These are phyloP conservation scores for Chlorociboria aeruginascens DNA, from an alignment of 495 filamentous ascomycete genomes.

Conservation along the genomic window DNA sequence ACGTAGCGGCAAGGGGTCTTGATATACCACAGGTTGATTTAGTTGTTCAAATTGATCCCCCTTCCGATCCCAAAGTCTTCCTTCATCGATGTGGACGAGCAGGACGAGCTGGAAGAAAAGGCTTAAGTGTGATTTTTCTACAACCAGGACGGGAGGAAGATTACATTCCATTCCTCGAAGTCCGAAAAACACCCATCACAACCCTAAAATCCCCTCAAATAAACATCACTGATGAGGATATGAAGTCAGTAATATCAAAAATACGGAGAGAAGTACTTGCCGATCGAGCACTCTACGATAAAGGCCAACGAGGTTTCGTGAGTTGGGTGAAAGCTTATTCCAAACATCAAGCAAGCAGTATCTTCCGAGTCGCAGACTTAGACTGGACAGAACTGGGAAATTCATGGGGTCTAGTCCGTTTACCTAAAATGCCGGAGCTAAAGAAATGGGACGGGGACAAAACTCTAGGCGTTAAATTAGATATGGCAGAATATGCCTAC, in stretches of 20 bases:
- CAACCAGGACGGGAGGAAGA: conserved; percentile 76
- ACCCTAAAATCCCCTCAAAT: conserved; percentile 40
- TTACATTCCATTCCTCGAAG: conserved; percentile 75
- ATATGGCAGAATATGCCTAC: conserved; percentile 50
- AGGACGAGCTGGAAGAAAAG: conserved; percentile 75
- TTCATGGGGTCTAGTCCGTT: conserved; percentile 70
- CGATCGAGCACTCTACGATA: conserved; percentile 80
- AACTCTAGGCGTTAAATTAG: conserved; percentile 46
- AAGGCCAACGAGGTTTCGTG: conserved; percentile 81
- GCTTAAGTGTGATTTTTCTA: conserved; percentile 74
- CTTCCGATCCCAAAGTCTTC: conserved; percentile 86
- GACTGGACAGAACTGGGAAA: conserved; percentile 73
- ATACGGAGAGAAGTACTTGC: conserved; percentile 50
- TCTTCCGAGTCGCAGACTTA: conserved; percentile 73
- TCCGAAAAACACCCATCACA: conserved; percentile 78
- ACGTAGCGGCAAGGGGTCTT: conserved; percentile 72
- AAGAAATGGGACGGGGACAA: conserved; percentile 54
- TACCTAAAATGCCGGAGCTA: conserved; percentile 93
- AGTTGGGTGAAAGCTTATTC: conserved; percentile 84
- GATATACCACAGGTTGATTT: conserved; percentile 94
- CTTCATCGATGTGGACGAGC: conserved; percentile 91
- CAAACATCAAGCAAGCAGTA: conserved; percentile 82
- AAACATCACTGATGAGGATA: conserved; percentile 42
- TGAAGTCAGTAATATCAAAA: conserved; percentile 31
- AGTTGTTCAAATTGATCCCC: conserved; percentile 85